Conservation (phyloP, 75 land plant genomes). For the Azolla pinnata region DNA sequence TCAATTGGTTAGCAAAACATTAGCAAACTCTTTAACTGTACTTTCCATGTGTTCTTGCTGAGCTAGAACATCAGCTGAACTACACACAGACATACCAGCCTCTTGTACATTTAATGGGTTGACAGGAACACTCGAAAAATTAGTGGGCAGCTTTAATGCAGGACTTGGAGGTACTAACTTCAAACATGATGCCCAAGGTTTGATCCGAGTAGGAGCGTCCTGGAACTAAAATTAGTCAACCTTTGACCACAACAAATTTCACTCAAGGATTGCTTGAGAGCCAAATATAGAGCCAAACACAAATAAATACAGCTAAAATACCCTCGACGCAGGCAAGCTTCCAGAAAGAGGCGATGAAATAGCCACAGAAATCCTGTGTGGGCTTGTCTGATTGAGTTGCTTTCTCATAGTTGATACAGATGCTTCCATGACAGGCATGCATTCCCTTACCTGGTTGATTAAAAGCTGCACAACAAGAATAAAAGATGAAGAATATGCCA, state of each 20-base stretch:
- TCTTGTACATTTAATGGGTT: no score
- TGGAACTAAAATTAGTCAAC: no score
- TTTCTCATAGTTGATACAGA: conserved; percentile 60
- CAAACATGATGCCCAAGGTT: conserved; percentile 36
- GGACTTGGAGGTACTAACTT: conserved; percentile 64
- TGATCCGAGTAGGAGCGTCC: conserved; percentile 46
- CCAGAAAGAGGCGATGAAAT: conserved; percentile 9
- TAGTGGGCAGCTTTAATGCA: conserved; percentile 73
- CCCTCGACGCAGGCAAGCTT: conserved; percentile 1
- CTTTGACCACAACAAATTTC: no score
- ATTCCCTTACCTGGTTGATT: conserved; percentile 70
- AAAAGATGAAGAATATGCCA: neutral
- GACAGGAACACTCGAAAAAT: no score
- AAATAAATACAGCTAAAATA: no score
- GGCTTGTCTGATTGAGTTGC: conserved; percentile 40
- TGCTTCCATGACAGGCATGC: conserved; percentile 63
- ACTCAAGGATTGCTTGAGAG: no score
- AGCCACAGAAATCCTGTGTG: neutral
- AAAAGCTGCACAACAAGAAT: conserved; percentile 48
- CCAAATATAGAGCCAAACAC: no score
- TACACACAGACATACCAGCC: no score
- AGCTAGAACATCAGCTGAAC: no score
- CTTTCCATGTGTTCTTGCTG: no score
- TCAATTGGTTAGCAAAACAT: no score
- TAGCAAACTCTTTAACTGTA: no score